A percentile compares a stretch with the other conserved stretches of the same genome.
phyloP scores from a whole-genome alignment of 2,329 filamentous ascomycete species.

The Fusarium sp. region DNA sequence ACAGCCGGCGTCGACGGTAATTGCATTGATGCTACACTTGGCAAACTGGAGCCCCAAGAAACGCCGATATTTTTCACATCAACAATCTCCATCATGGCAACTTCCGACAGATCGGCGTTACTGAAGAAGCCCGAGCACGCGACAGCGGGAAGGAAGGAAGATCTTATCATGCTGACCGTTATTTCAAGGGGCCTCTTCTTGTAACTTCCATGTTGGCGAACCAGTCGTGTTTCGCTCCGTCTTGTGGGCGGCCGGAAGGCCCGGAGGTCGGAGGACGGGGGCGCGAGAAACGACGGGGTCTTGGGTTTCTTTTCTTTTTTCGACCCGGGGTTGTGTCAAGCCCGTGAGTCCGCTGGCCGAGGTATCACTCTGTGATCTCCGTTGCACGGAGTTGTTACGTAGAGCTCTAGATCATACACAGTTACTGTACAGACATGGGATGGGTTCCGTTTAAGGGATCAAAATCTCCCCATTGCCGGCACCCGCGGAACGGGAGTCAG shows the following conservation, averaged over 20 bases:
- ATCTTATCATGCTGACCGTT: neutral
- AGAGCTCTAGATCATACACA: neutral
- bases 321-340: slow-evolving; percentile 12
- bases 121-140: slow-evolving; percentile 4
- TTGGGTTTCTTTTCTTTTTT: neutral
- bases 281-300: slow-evolving; percentile 2
- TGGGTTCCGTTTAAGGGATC: no score
- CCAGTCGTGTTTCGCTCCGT: neutral
- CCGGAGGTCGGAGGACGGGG: slow-evolving; percentile 24
- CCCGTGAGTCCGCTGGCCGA: slow-evolving; percentile 22
- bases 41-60: slow-evolving; percentile 3
- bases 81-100: neutral
- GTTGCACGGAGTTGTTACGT: neutral
- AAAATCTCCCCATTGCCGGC: no score
- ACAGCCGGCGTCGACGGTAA: neutral
- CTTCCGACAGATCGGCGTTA: slow-evolving; percentile 8
- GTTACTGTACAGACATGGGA: no score
- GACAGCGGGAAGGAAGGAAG: neutral
- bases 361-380: neutral
- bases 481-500: no score
- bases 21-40: slow-evolving; percentile 5
- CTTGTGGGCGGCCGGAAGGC: slow-evolving; percentile 14
- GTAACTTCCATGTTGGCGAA: neutral
- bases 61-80: neutral
- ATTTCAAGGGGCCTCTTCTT: neutral